Conservation (phyloP, 768 basidiomycete species). For the Lactarius evosmus region DNA sequence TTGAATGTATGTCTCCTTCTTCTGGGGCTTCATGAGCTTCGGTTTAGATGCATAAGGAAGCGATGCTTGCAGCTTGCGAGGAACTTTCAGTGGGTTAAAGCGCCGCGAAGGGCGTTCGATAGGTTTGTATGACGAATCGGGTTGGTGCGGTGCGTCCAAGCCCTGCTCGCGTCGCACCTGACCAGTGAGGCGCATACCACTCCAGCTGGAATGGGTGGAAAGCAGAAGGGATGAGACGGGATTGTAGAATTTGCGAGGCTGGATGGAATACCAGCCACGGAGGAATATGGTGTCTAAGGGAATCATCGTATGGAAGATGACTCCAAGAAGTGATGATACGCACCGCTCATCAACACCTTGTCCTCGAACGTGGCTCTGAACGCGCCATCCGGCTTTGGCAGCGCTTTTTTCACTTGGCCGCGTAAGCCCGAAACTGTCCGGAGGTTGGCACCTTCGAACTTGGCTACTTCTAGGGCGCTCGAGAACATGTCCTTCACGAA, state of each 20-base stretch:
- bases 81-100: constrained; percentile 87
- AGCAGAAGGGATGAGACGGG: constrained; percentile 90
- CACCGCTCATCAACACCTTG: constrained; percentile 93
- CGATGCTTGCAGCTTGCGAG: constrained; percentile 85
- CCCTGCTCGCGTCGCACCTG: constrained; percentile 85
- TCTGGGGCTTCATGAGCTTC: constrained; percentile 73
- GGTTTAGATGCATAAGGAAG: constrained; percentile 94
- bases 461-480: constrained; percentile 90
- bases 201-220: constrained; percentile 78
- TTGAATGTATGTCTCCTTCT: constrained; percentile 80
- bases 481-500: constrained; percentile 98
- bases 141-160: constrained; percentile 71
- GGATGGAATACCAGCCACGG: constrained; percentile 93
- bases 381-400: constrained; percentile 92
- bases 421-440: constrained; percentile 93
- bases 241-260: constrained; percentile 95
- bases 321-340: constrained; percentile 33
- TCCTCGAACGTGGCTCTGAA: constrained; percentile 98
- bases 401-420: constrained; percentile 94
- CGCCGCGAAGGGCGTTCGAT: constrained; percentile 76
- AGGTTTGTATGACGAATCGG: constrained; percentile 86
- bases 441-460: constrained; percentile 98
- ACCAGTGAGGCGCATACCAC: constrained; percentile 94
- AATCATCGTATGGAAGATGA: not conserved
- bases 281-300: constrained; percentile 86